Evolutionary conservation across 805 yeast species (phyloP), one percentile per base, ranked within the genome.

Genomic region (Hanseniaspora mollemarum): DNA sequence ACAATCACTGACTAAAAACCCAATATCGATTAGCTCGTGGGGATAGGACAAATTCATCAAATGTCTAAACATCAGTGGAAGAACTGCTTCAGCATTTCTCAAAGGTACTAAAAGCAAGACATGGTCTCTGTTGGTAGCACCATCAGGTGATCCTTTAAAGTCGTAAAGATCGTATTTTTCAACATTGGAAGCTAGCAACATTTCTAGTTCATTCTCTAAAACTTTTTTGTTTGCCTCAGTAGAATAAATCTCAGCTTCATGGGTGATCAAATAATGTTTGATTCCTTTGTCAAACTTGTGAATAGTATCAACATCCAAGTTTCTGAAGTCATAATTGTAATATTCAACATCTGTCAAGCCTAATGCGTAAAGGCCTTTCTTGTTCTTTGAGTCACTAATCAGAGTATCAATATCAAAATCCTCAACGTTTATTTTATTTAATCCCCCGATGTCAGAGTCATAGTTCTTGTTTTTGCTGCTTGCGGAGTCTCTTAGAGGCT

Each of bases 31-130:
- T 55, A 84, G 67, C 22, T 76, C 73, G 62, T 87, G 95, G 51
- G 84, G 87, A 62, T 86, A 86, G 1, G 94, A 84, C 65, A 86
- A 69, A 63, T 86, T 85, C 90, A 83, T 83, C 65, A 86, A 68
- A 65, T 86, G 84, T 59, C 81, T 80, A 67, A 87, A 85, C 73
- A 87, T 86, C 70, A 85, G 70, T 12, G 92, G 87, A 54, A 86
- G 67, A 19, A 83, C 88, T 26, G 74, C 70, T 58, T 77, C 83
- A 0, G 95, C 94, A 59, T 86, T 81, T 64, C 94, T 71, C 54
- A 86, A 67, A 9, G 95, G 95, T 60, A 86, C 74, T 54, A 81
- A 71, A 46, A 87, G 66, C 51, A 86, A 67, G 13, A 86, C 78
- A 43, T 78, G 75, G 55, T 86, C 94, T 13, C 77, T 75, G 16